Evolutionary conservation across 257 asterid species (phyloP), one percentile per base, ranked within the genome.

Genomic region (Paulownia fortunei): DNA sequence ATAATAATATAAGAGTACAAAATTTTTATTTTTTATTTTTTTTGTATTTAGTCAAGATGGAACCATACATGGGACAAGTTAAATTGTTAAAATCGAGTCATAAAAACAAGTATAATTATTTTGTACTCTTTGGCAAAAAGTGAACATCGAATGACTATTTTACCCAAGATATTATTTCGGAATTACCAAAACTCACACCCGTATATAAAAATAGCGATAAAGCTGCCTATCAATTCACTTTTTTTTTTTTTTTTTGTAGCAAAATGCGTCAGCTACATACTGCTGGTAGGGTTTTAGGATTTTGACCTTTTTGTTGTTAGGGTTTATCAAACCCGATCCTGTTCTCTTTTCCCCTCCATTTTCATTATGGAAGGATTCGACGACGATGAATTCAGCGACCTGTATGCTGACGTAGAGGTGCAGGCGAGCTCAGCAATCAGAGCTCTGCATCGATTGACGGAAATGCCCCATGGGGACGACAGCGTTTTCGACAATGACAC

Each of bases 331-430:
- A 30, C 15, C 6, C 4, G n/a, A 75, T 19, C 27, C 63, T 34
- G 8, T 18, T 39, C 36, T 58, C 61, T 11, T 5, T 4, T 69
- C 34, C 60, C 72, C 55, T 21, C 62, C 71, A 41, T 66, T 56
- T 68, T 21, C 5, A 47, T 3, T 47, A 83, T 87, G 92, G 88
- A 74, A 21, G 90, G 80, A 51, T 55, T 77, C 23, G 86, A 76
- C 6, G 92, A 82, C 4, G 92, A 89, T 36, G 94, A 89, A 52
- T 87, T 86, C 82, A 85, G 89, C 58, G 97, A 87, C 78, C 86
- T 89, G 4, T 92, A 92, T 69, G 88, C 86, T 36, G 93, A 89
- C 75, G 89, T 91, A 16, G 91, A 83, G 83, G 82, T 84, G 3
- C 88, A 82, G 77, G 89, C 87, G 44, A 81, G 87, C 82, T 88